These are phyloP conservation scores for Inga oerstediana DNA, from an alignment of 306 rosid species.

Conservation along the genomic window DNA sequence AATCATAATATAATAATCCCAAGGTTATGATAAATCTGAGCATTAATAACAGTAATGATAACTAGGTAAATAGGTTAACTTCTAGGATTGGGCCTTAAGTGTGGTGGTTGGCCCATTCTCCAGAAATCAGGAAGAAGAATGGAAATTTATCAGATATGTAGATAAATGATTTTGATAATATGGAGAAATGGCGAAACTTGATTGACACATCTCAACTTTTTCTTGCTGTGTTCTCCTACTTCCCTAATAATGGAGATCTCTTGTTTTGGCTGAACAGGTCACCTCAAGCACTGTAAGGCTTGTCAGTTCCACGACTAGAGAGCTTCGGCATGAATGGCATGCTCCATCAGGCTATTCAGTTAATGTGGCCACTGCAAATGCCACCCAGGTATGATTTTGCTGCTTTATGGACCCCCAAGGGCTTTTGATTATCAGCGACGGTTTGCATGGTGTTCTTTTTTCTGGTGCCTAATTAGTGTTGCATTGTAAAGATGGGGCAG, in stretches of 20 bases:
- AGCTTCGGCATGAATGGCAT: slow-evolving; percentile 76
- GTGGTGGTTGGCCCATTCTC: background rate
- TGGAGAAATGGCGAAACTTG: slow-evolving; percentile 4
- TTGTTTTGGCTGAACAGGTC: slow-evolving; percentile 56
- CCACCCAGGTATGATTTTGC: slow-evolving; percentile 75
- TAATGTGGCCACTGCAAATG: slow-evolving; percentile 95
- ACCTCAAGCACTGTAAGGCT: slow-evolving; percentile 81
- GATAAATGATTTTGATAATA: slow-evolving; percentile 13
- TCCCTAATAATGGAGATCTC: background rate
- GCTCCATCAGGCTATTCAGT: slow-evolving; percentile 86
- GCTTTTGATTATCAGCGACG: background rate
- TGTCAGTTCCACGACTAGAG: slow-evolving; percentile 85
- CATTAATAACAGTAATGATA: background rate
- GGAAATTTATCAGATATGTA: background rate
- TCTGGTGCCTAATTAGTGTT: background rate
- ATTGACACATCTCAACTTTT: slow-evolving; percentile 14
- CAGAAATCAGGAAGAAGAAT: background rate
- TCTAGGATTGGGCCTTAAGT: background rate
- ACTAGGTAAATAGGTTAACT: background rate
- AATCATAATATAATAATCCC: too few species aligned
- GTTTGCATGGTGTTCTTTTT: background rate
- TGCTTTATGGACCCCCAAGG: background rate
- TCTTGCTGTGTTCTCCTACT: slow-evolving; percentile 1
- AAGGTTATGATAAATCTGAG: too few species aligned
- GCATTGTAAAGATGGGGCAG: background rate